Conservation (phyloP, 306 rosid species). For the Geum urbanum region DNA sequence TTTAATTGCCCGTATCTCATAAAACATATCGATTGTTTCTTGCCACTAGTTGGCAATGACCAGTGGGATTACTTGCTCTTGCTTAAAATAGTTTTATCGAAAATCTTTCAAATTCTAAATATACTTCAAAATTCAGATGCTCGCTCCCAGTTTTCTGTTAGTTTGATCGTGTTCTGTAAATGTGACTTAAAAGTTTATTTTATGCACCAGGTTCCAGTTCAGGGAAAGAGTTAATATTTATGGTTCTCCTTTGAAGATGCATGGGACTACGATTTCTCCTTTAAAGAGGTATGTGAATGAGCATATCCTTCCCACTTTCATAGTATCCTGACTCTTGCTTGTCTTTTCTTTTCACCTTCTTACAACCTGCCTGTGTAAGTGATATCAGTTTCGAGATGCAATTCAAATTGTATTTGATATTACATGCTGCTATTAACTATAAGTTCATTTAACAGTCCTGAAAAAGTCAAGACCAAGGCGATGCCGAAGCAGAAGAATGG, state of each 20-base stretch:
- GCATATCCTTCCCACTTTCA: not conserved
- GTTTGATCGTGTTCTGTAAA: conserved; percentile 9
- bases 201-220: conserved; percentile 44
- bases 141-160: conserved; percentile 6
- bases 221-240: conserved; percentile 36
- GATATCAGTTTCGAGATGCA: not conserved
- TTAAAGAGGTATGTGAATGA: conserved; percentile 52
- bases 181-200: conserved; percentile 26
- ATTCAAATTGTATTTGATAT: not conserved
- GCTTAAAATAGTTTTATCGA: not conserved
- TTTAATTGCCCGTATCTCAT: not conserved
- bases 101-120: not conserved
- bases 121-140: not conserved
- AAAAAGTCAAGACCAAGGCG: conserved; percentile 56
- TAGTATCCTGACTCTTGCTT: not conserved
- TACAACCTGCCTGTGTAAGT: not conserved
- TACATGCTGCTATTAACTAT: conserved; percentile 11
- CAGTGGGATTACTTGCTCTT: not conserved
- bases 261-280: conserved; percentile 55
- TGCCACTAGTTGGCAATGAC: not conserved
- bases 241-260: conserved; percentile 36
- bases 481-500: conserved; percentile 44
- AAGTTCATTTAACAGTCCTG: conserved; percentile 52
- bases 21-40: not conserved
- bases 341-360: not conserved